Conservation (phyloP, 305 asterid species). For the Fraxinus velutina region DNA sequence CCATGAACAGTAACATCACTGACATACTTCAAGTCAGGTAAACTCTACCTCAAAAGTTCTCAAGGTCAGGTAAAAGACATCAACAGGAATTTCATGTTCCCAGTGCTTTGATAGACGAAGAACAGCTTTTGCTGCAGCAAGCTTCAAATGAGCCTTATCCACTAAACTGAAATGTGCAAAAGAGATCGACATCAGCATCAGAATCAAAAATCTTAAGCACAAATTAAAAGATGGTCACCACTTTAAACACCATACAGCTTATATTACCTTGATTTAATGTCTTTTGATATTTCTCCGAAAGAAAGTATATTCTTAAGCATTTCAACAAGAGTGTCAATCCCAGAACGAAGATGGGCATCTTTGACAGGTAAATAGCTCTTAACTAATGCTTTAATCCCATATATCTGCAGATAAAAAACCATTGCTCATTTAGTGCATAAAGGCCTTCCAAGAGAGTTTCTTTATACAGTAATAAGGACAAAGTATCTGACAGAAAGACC, state of each 20-base stretch:
- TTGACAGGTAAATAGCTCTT: constrained; percentile 93
- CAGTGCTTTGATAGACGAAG: constrained; percentile 91
- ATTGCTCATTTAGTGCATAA: constrained; percentile 15
- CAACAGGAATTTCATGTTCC: constrained; percentile 89
- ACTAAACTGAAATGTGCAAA: constrained; percentile 55
- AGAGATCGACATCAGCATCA: constrained; percentile 23
- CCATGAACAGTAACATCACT: constrained; percentile 12
- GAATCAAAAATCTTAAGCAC: constrained; percentile 5
- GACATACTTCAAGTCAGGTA: constrained; percentile 19
- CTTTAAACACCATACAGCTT: constrained; percentile 5
- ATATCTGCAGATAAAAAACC: constrained; percentile 51
- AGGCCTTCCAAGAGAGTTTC: constrained; percentile 15
- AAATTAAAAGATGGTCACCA: constrained; percentile 22
- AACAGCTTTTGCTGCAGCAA: constrained; percentile 95
- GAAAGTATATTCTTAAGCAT: constrained; percentile 70
- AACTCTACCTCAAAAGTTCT: constrained; percentile 73
- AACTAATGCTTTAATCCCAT: constrained; percentile 86
- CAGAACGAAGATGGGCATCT: constrained; percentile 89
- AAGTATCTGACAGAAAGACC: constrained; percentile 42
- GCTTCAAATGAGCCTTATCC: constrained; percentile 90
- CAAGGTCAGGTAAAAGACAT: constrained; percentile 73
- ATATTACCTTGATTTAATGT: constrained; percentile 70
- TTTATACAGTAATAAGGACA: constrained; percentile 19
- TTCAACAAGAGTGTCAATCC: constrained; percentile 66
- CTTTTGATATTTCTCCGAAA: constrained; percentile 65